Evolutionary conservation across 1,284 basidiomycete species (phyloP).

Genomic region (Cryptococcus neoformans): DNA sequence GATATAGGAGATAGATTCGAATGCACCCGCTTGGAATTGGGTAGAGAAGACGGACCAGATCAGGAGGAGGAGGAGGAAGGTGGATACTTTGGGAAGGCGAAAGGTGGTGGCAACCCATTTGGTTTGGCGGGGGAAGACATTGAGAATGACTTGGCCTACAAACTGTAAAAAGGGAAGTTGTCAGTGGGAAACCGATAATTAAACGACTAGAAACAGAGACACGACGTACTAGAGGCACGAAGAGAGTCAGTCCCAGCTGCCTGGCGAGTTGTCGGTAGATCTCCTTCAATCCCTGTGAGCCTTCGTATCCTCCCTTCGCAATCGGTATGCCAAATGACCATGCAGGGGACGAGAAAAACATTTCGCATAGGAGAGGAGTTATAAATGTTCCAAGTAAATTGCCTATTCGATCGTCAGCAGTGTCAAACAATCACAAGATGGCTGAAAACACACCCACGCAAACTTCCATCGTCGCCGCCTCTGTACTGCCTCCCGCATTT

Average conservation of each 20-base stretch:
- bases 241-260: constrained; percentile 33
- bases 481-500: constrained; percentile 33
- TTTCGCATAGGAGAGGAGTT: constrained; percentile 33
- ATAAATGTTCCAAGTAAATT: constrained; percentile 36
- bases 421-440: not conserved
- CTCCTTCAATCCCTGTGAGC: constrained; percentile 21
- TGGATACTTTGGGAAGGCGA: constrained; percentile 27
- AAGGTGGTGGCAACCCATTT: constrained; percentile 27
- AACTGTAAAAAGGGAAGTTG: constrained; percentile 4
- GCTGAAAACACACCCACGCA: constrained; percentile 28
- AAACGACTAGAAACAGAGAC: not conserved
- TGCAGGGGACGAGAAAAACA: constrained; percentile 26
- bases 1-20: constrained; percentile 16
- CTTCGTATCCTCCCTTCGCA: constrained; percentile 19
- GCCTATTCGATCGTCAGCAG: constrained; percentile 8
- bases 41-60: constrained; percentile 24
- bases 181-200: not conserved
- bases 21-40: constrained; percentile 22
- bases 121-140: constrained; percentile 25
- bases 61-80: constrained; percentile 24
- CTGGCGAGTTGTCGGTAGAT: constrained; percentile 35
- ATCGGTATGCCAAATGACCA: constrained; percentile 37
- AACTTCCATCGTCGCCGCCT: constrained; percentile 34
- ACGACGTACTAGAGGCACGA: constrained; percentile 30
- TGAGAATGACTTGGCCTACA: constrained; percentile 24